Evolutionary conservation across 805 yeast genomes (phyloP), one percentile per base, ranked within the genome.

Genomic region (Candida verbasci): DNA sequence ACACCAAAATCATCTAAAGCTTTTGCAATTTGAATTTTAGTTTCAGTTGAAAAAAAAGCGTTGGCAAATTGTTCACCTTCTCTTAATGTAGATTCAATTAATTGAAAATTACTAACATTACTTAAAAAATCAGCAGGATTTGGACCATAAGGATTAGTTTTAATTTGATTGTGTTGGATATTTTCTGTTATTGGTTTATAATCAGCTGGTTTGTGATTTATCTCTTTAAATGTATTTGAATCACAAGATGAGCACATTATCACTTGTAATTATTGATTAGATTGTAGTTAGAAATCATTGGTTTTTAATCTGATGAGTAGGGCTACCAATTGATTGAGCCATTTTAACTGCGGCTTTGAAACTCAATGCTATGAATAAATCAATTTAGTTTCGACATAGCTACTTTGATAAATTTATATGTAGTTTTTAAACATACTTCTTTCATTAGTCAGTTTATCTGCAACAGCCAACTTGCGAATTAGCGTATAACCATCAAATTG

Each of bases 21-120:
- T 70, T 80, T 88, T 53, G 98, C 98, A 46, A 91, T 91, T 66
- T 89, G 95, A 48, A 91, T 87, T 70, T 91, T 91, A 72, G 86
- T 91, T 59, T 86, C 97, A 14, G 96, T 86, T 50, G 80, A 70
- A 72, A 91, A 91, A 65, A 91, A 93, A 3, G 98, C 95, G 57
- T 91, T 91, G 55, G 97, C 97, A 58, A 91, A 91, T 66, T 91
- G 98, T 68, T 91, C 98, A 62, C 98, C 98, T 68, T 91, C 98
- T 70, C 98, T 80, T 40, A 91, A 73, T 4, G 98, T 91, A 24
- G 96, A 86, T 69, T 91, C 98, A 56, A 91, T 91, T 54, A 91
- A 63, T 72, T 91, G 88, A 68, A 89, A 91, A 48, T 76, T 80
- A 46, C 82, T 72, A 24, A 91, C 97, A 58, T 91, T 91, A 20